These are phyloP conservation scores for Dysphania ambrosioides DNA, from an alignment of 148 eudicot genomes.

Conservation along the genomic window DNA sequence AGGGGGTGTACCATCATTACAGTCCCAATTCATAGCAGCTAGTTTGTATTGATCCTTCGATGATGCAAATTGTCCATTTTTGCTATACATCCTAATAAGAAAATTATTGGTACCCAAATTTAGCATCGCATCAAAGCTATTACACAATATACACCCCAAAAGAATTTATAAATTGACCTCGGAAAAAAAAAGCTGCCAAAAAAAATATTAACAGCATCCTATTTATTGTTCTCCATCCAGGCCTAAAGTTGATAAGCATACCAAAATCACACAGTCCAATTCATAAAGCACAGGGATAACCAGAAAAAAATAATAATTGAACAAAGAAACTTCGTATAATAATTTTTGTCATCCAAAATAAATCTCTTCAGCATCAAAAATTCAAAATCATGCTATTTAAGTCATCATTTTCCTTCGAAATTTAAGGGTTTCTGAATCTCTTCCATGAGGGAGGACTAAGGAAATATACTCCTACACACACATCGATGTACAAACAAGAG, in stretches of 20 bases:
- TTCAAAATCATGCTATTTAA: no score
- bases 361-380: no score
- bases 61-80: slow-evolving; percentile 42
- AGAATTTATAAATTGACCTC: not conserved
- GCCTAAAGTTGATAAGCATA: not conserved
- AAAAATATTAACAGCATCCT: not conserved
- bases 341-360: no score
- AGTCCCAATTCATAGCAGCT: slow-evolving; percentile 31
- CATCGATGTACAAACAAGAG: not conserved
- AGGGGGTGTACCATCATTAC: slow-evolving; percentile 22
- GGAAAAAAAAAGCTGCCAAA: not conserved
- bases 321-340: not conserved
- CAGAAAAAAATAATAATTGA: not conserved
- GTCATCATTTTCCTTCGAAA: no score
- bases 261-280: not conserved
- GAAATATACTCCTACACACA: not conserved
- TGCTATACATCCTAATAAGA: slow-evolving; percentile 41
- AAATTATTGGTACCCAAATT: not conserved
- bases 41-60: slow-evolving; percentile 20
- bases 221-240: not conserved
- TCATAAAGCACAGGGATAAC: not conserved
- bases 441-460: not conserved
- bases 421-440: not conserved
- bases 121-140: not conserved
- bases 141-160: not conserved